Evolutionary conservation across 1,284 basidiomycete species (phyloP), one percentile per base, ranked within the genome.

Genomic region (Ceratobasidium sp.): DNA sequence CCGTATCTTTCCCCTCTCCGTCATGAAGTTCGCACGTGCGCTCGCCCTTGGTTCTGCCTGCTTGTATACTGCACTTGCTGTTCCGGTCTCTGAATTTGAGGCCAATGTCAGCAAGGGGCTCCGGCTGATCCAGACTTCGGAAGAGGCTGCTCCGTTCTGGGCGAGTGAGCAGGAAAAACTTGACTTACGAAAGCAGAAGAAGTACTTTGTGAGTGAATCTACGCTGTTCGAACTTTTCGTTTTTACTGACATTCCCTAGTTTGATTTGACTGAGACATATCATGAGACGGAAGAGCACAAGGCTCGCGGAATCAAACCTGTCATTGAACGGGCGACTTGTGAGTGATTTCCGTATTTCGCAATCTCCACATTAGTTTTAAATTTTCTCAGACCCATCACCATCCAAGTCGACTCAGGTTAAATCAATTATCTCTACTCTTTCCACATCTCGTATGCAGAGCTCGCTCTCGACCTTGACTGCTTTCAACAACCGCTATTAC

Each of bases 401-500:
- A n/a, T 77, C 82, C 44, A 81, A 83, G 68, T 81, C 81, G 18
- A 80, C 78, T 20, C 61, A 78, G 56, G 85, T 86, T n/a, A 56
- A 81, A 7, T 77, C 78, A 0, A 76, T 84, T 13, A 80, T 85
- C 55, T 75, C 81, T n/a, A 78, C 78, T 39, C 82, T 85, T 66
- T 80, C 81, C 23, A 83, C 79, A 5, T 23, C 71, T 2, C 79
- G 83, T 56, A 83, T 84, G 79, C 79, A 80, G 61, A 79, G 53
- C 33, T 83, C 83, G 72, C 82, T 85, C 51, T 77, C 80, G 53
- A 79, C 77, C 40, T 83, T 85, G 77, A 85, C 85, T 5, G 82
- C 83, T 64, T 91, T 88, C 85, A 84, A 86, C 77, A 91, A 87
- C 3, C 84, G 90, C 18, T 89, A 91, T 84, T 91, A 91, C 84